Evolutionary conservation across 2,329 filamentous ascomycete genomes (phyloP), one percentile per base, ranked within the genome.

Genomic region (Capronia epimyces): DNA sequence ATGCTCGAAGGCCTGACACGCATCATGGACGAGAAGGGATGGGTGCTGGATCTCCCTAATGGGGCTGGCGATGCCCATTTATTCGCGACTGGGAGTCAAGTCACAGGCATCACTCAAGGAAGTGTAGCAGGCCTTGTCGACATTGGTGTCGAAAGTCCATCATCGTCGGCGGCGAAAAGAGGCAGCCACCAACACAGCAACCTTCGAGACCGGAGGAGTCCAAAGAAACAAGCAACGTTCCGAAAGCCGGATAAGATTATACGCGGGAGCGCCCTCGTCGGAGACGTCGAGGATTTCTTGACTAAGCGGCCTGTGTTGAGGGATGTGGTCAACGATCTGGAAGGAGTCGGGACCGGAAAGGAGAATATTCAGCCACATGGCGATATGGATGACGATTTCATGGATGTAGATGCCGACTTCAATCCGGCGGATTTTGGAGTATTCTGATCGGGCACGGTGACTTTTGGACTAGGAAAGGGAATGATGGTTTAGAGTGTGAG

Each of bases 21-120:
- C 2, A 70, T 97, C 34, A 91, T 96, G 74, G 85, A 90, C 58
- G 72, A 77, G 49, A 81, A 80, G 46, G 73, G 78, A n/a, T 97
- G 93, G 90, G 75, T 89, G 13, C 83, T 89, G 59, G 79, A 95
- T 59, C 65, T 97, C 44, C 81, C 80, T 0, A 65, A 66, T 1
- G 75, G 79, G 9, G 86, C 85, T 39, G 66, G 86, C 6, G 80
- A 83, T 8, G 77, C 72, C 24, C 89, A 95, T 69, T 65, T 72
- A 34, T 90, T 89, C 57, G 82, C 83, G 41, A 79, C 82, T 16
- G 65, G 46, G 13, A 49, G 24, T 22, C 53, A 71, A 2, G 21
- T 43, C 2, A 34, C 50, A 3, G 21, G 27, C 16, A 24, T 24
- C n/a, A 46, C 52, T 6, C 52, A 55, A 29, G 21, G n/a, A 16